Evolutionary conservation across 2,329 filamentous ascomycete species (phyloP).

Genomic region (Ceratocystis diversiconidia): DNA sequence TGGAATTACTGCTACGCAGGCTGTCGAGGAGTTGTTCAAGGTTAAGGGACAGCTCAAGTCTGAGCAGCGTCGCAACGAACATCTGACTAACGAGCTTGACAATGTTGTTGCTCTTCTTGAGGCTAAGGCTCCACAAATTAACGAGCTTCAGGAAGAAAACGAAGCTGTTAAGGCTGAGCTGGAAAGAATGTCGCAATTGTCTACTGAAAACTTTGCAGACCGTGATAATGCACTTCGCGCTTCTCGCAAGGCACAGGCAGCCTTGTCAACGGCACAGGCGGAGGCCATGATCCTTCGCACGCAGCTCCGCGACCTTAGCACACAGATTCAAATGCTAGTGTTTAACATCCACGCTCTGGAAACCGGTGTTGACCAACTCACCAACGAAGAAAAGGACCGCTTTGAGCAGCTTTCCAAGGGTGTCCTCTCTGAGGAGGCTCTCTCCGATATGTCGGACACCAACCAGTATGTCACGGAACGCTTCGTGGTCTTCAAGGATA

Average conservation of each 20-base stretch:
- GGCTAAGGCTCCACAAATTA: slow-evolving; percentile 71
- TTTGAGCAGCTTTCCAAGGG: slow-evolving; percentile 66
- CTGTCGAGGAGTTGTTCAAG: slow-evolving; percentile 49
- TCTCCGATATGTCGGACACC: slow-evolving; percentile 67
- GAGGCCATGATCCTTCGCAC: slow-evolving; percentile 71
- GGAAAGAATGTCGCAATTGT: slow-evolving; percentile 68
- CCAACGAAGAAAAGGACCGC: slow-evolving; percentile 56
- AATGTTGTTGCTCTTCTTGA: slow-evolving; percentile 78
- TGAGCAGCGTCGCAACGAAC: slow-evolving; percentile 59
- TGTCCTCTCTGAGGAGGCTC: slow-evolving; percentile 54
- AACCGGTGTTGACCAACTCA: slow-evolving; percentile 59
- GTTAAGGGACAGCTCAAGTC: slow-evolving; percentile 58
- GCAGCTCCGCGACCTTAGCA: slow-evolving; percentile 76
- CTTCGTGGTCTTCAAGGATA: slow-evolving; percentile 76
- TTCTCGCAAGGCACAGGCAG: slow-evolving; percentile 62
- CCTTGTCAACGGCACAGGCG: slow-evolving; percentile 46
- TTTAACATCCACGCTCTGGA: slow-evolving; percentile 75
- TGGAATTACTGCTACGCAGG: slow-evolving; percentile 45
- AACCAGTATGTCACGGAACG: slow-evolving; percentile 80
- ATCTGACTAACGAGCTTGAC: slow-evolving; percentile 64
- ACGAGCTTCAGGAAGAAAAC: slow-evolving; percentile 71
- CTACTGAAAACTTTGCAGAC: slow-evolving; percentile 69
- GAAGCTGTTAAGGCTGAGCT: slow-evolving; percentile 68
- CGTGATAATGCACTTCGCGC: slow-evolving; percentile 67
- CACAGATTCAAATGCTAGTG: slow-evolving; percentile 79